Evolutionary conservation across 75 land plant genomes (phyloP), one percentile per base, ranked within the genome.

Genomic region (Sequoiadendron giganteum): DNA sequence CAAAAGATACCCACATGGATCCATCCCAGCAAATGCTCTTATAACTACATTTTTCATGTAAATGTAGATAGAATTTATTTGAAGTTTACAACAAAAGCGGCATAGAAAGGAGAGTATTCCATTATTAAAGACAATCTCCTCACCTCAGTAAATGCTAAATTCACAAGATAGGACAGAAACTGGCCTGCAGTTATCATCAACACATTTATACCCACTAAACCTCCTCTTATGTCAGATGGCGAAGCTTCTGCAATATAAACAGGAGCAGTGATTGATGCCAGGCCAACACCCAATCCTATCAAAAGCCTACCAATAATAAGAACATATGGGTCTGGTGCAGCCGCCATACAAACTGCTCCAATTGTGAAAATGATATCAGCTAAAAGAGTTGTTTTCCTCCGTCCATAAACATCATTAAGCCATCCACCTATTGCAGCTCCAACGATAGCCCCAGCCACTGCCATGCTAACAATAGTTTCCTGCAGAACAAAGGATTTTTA

Each of bases 381-480:
- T 80, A 89, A 28, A 43, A 96, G 92, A 14, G 96, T 96, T 55
- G 98, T 91, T 70, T 87, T 92, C 87, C 93, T 95, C 6, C 98
- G 94, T 19, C 98, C 95, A 93, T 89, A 91, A 52, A 85, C n/a
- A 92, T 96, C 98, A 90, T 96, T 96, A 32, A 96, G 85, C 94
- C 91, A 93, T 42, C 98, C 98, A 38, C 98, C 95, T 39, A 90
- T 81, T 15, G 93, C 93, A 83, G 98, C 97, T 85, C 98, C 98
- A 87, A 95, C 43, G n/a, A 96, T 93, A 9, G 98, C 97, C 55
- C 98, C 98, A 81, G 92, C 94, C 88, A 96, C 39, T n/a, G 98
- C 98, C 98, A 96, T 96, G 86, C 98, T 96, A 2, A 96, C 98
- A 89, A 96, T 95, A 70, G 98, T 95, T 90, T 95, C 98, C 98